phyloP scores from a whole-genome alignment of 805 yeast species.

The Metschnikowia vanudenii region DNA sequence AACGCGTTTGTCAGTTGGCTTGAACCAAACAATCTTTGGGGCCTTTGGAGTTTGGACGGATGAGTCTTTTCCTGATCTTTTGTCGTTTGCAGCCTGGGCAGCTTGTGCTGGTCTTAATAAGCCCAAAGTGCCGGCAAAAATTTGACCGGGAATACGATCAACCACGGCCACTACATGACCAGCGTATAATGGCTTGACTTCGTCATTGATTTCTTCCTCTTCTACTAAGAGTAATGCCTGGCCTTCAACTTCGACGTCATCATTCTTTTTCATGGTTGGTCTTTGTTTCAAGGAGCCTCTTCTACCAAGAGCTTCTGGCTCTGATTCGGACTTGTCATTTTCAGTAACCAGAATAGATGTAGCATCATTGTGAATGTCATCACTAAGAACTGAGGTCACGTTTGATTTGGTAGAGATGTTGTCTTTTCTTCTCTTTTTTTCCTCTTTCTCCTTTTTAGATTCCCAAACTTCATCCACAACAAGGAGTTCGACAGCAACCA shows the following conservation, averaged over 20 bases:
- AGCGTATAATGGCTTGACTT: conserved; percentile 88
- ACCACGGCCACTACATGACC: conserved; percentile 98
- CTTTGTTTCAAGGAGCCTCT: conserved; percentile 91
- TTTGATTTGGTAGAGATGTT: conserved; percentile 39
- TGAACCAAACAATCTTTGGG: conserved; percentile 98
- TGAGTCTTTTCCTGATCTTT: conserved; percentile 46
- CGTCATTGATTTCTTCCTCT: conserved; percentile 94
- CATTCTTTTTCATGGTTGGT: conserved; percentile 96
- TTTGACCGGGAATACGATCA: conserved; percentile 95
- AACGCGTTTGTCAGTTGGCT: conserved; percentile 96
- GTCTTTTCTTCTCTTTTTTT: conserved; percentile 88
- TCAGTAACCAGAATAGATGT: conserved; percentile 50
- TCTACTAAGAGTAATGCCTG: conserved; percentile 88
- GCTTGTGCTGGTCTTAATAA: conserved; percentile 94
- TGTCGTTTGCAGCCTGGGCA: conserved; percentile 71
- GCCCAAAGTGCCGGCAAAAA: conserved; percentile 92
- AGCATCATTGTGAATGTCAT: conserved; percentile 80
- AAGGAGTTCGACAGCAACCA: conserved; percentile 91
- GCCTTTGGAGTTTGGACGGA: conserved; percentile 46
- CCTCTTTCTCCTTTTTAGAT: conserved; percentile 94
- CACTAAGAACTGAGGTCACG: conserved; percentile 44
- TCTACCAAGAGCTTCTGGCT: conserved; percentile 48
- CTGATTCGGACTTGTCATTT: conserved; percentile 34
- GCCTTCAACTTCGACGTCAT: conserved; percentile 98
- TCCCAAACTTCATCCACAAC: conserved; percentile 98